Conservation (phyloP, 2,329 filamentous ascomycete genomes). For the Aspergillus persii region DNA sequence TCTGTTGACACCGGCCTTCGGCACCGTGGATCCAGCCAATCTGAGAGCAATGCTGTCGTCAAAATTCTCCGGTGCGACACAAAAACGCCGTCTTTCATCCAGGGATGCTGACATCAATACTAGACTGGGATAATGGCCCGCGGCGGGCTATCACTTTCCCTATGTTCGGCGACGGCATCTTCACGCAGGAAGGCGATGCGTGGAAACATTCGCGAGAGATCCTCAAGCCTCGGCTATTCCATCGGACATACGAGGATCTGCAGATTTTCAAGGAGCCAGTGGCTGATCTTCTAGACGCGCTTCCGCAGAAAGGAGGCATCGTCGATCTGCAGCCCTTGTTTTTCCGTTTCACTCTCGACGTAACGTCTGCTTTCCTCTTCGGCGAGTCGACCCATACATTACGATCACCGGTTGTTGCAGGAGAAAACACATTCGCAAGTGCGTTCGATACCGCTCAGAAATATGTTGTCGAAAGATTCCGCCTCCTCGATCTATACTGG, state of each 20-base stretch:
- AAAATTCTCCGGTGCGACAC: background rate
- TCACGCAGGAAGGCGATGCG: background rate
- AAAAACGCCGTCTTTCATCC: background rate
- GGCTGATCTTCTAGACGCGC: background rate
- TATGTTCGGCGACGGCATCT: background rate
- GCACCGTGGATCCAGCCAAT: background rate
- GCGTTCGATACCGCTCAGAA: background rate
- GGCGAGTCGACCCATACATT: background rate
- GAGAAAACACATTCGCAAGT: background rate
- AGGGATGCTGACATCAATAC: background rate
- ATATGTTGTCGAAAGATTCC: background rate
- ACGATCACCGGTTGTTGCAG: background rate
- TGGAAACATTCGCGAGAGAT: background rate
- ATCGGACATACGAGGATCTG: background rate
- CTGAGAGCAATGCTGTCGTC: background rate
- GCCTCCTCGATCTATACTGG: background rate
- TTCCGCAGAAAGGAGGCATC: background rate
- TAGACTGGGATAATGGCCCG: background rate
- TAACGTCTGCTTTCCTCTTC: background rate
- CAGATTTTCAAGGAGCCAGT: background rate
- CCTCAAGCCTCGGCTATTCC: background rate
- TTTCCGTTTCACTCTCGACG: background rate
- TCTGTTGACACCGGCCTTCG: background rate
- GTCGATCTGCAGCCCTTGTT: background rate
- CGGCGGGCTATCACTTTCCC: background rate